phyloP scores from a whole-genome alignment of 345 rosid species.

The Arabis hirsuta region DNA sequence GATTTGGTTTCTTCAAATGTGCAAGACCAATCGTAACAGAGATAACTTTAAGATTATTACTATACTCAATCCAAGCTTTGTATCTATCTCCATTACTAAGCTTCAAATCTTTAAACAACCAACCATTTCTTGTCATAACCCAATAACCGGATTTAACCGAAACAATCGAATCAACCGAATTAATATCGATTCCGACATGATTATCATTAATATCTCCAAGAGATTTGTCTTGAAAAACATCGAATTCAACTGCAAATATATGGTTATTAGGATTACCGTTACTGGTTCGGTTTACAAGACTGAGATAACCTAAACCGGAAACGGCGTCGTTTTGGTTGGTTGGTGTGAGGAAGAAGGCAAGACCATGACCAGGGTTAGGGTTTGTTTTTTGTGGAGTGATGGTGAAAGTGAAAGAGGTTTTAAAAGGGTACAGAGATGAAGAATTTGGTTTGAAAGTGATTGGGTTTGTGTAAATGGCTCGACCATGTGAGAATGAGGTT shows the following conservation, averaged over 20 bases:
- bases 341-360: conserved; percentile 40
- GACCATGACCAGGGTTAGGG: conserved; percentile 37
- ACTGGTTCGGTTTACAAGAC: conserved; percentile 44
- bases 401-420: conserved; percentile 49
- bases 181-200: conserved; percentile 52
- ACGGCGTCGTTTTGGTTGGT: conserved; percentile 24
- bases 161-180: conserved; percentile 42
- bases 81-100: conserved; percentile 43
- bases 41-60: conserved; percentile 20
- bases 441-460: conserved; percentile 32
- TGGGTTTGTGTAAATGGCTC: conserved; percentile 32
- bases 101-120: conserved; percentile 43
- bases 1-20: conserved; percentile 38
- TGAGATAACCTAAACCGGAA: conserved; percentile 43
- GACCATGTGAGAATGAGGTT: conserved; percentile 38
- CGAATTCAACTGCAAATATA: conserved; percentile 43
- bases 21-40: conserved; percentile 37
- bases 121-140: conserved; percentile 36
- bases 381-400: conserved; percentile 39
- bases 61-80: conserved; percentile 49
- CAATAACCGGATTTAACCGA: conserved; percentile 46
- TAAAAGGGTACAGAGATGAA: conserved; percentile 33
- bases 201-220: conserved; percentile 43
- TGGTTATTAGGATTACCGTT: conserved; percentile 41
- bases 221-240: conserved; percentile 39